Base-by-base conservation (phyloP, 1,284 basidiomycete species). In the Puccinia triticina region DNA sequence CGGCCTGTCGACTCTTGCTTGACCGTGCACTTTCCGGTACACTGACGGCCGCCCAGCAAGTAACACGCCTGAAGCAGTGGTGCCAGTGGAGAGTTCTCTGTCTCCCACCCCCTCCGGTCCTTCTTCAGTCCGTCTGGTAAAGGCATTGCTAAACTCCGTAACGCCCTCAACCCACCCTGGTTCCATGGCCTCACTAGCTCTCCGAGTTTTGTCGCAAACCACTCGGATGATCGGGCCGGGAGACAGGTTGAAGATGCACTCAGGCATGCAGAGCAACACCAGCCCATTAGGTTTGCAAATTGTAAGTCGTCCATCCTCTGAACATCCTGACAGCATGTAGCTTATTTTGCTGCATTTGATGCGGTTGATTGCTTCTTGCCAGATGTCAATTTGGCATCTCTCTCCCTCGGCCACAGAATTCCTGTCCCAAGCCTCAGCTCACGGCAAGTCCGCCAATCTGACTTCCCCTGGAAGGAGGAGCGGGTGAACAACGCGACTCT, bases 151-250 rank as follows among this genome's bases (percentile, higher is more conserved):
- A 73, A 82, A 40, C 26, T 82, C 7, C 71, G 80, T 18, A 69
- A 82, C 40, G 80, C 80, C 37, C 59, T 48, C 72, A 82, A 76
- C 59, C 80, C 73, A 16, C 80, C 80, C 29, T 82, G 80, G 80
- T 73, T 71, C 16, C 79, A 81, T 32, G 79, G 79, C 18, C 34
- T 74, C 12, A 74, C 79, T 64, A 71, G 79, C 26, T 74, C 79
- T n/a, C 79, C 79, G 12, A 64, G 74, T 23, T n/a, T 77, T 59
- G n/a, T 77, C 26, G 32, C 55, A 1, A 66, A 67, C n/a, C 57
- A 55, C n/a, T 43, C 40, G 16, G 76, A 40, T 23, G 64, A 78
- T 37, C 76, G 64, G 16, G 76, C 64, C 21, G 64, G 61, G 3
- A 55, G 43, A 48, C 69, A 64, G 76, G 61, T 67, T 16, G 76